Conservation (phyloP, 2,329 filamentous ascomycete species). For the Cercospora sp. region DNA sequence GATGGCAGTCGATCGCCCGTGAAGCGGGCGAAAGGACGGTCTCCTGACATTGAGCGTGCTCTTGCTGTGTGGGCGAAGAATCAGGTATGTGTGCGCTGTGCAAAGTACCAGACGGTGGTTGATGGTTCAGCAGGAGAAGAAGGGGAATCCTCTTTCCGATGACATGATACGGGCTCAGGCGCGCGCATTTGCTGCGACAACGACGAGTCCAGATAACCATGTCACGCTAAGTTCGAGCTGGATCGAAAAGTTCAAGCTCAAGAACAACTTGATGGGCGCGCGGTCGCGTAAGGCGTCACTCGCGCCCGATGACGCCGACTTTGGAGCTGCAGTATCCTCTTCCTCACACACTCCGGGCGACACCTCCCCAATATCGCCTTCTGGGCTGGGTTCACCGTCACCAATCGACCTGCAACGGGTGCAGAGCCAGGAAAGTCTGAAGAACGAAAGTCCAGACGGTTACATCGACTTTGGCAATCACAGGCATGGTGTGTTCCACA, state of each 20-base stretch:
- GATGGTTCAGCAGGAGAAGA: conserved; percentile 59
- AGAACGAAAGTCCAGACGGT: conserved; percentile 57
- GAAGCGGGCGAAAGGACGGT: conserved; percentile 81
- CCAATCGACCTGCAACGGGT: conserved; percentile 63
- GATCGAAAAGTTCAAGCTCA: conserved; percentile 95
- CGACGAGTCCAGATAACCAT: conserved; percentile 69
- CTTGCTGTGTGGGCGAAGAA: conserved; percentile 85
- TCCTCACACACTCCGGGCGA: conserved; percentile 61
- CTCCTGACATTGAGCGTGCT: conserved; percentile 87
- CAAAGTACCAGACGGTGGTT: neutral
- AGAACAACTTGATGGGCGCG: conserved; percentile 64
- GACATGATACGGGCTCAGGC: conserved; percentile 84
- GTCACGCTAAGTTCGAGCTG: conserved; percentile 73
- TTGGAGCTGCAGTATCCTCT: conserved; percentile 57
- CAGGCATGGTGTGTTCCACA: conserved; percentile 64
- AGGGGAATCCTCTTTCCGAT: conserved; percentile 72
- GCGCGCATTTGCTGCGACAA: conserved; percentile 66
- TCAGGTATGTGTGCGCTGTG: conserved; percentile 27
- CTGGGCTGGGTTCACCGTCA: conserved; percentile 65
- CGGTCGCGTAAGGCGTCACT: conserved; percentile 57
- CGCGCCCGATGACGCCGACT: conserved; percentile 67
- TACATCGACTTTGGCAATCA: conserved; percentile 59
- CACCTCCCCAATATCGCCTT: conserved; percentile 73
- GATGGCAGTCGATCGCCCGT: conserved; percentile 76
- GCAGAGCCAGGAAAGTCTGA: conserved; percentile 68